Evolutionary conservation across 768 basidiomycete species (phyloP), one percentile per base, ranked within the genome.

Genomic region (Saitozyma podzolica): DNA sequence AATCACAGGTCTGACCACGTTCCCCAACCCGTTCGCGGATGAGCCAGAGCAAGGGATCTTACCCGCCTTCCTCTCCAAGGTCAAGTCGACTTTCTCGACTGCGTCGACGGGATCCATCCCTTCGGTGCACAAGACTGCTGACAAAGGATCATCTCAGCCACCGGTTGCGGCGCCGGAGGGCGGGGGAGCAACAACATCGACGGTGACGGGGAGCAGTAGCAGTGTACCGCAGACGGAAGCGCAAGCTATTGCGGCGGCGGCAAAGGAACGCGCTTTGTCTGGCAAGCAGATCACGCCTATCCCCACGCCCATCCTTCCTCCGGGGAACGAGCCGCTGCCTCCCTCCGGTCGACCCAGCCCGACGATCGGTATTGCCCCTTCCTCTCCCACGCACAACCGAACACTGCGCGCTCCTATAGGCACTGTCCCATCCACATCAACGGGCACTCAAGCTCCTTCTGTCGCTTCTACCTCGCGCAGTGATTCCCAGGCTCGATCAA

Each of bases 21-120:
- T 76, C 55, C 74, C 74, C 8, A 69, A 73, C 42, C 67, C 72
- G 0, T 76, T 73, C 59, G 67, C 69, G 19, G 74, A 76, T 56
- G 74, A 73, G 48, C 74, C 72, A 11, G 74, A 76, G 58, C 72
- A 69, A 50, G 74, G 74, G 9, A 58, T 73, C 17, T 52, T 76
- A n/a, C 74, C 74, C 0, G 51, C 72, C 5, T 55, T 76, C 9
- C 58, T 76, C 4, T 76, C 74, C 6, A 76, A 72, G 54, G 74
- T 76, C 52, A 76, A 76, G 56, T 67, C 67, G 37, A 73, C 72
- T 9, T 76, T 76, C 59, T 53, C 66, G 7, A 56, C 66, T 19
- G 16, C 63, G 43, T 29, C 50, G 50, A 29, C 19, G 19, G 17
- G 13, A 43, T 52, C 56, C 14, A 62, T 40, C 48, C 13, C 50